A percentile compares a stretch with the other conserved stretches of the same genome.
phyloP scores from a whole-genome alignment of 768 basidiomycete genomes.

The Termitomyces sp. region DNA sequence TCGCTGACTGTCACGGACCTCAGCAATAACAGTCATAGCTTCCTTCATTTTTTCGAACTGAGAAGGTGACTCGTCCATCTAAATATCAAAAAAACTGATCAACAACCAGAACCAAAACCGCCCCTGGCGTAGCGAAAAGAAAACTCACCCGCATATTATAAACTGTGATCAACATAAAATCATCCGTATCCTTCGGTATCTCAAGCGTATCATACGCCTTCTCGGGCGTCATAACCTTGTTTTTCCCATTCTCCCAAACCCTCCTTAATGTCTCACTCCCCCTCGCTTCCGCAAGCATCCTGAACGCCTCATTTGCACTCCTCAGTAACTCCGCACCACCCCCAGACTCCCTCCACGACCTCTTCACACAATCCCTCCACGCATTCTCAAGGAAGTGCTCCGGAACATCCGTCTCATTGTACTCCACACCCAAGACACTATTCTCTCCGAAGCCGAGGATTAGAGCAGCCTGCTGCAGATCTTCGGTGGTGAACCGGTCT shows the following conservation, averaged over 20 bases:
- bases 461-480: conserved; percentile 41
- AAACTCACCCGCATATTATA: conserved; percentile 61
- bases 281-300: conserved; percentile 60
- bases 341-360: conserved; percentile 48
- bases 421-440: conserved; percentile 56
- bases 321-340: conserved; percentile 42
- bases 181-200: conserved; percentile 64
- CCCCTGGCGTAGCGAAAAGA: background rate
- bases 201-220: conserved; percentile 71
- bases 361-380: conserved; percentile 56
- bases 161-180: conserved; percentile 68
- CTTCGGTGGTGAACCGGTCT: conserved; percentile 56
- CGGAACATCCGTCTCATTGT: conserved; percentile 55
- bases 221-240: conserved; percentile 57
- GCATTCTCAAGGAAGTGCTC: conserved; percentile 68
- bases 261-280: conserved; percentile 44
- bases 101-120: conserved; percentile 7
- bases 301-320: conserved; percentile 62
- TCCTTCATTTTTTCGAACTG: conserved; percentile 68
- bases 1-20: conserved; percentile 67
- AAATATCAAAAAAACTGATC: background rate
- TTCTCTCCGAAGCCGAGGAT: conserved; percentile 66
- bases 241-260: conserved; percentile 50
- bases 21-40: conserved; percentile 70
- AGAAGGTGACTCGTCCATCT: conserved; percentile 70